These are phyloP conservation scores for Cocos nucifera DNA, from an alignment of 176 grass and related monocot genomes.

Conservation along the genomic window DNA sequence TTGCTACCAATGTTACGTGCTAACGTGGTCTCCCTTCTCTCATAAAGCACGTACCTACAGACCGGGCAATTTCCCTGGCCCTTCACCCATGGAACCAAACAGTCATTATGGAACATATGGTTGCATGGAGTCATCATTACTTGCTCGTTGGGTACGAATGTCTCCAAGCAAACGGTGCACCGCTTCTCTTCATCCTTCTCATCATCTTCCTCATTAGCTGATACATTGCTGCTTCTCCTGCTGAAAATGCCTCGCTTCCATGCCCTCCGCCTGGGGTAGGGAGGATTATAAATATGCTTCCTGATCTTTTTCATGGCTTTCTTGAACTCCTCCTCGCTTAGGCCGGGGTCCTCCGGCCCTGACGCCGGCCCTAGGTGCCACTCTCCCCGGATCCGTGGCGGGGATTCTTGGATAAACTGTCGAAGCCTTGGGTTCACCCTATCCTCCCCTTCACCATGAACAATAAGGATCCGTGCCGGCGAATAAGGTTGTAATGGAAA, in stretches of 20 bases:
- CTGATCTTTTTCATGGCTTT: slow-evolving; percentile 31
- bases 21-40: slow-evolving; percentile 19
- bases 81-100: slow-evolving; percentile 60
- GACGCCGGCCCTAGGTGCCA: slow-evolving; percentile 19
- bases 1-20: not conserved
- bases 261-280: slow-evolving; percentile 15
- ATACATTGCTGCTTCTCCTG: not conserved
- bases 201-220: not conserved
- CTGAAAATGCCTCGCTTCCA: slow-evolving; percentile 32
- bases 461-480: slow-evolving; percentile 18
- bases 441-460: not conserved
- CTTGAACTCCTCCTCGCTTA: slow-evolving; percentile 38
- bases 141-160: not conserved
- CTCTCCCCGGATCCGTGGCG: slow-evolving; percentile 33
- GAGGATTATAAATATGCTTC: slow-evolving; percentile 21
- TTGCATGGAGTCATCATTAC: slow-evolving; percentile 51
- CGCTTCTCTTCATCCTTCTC: slow-evolving; percentile 18
- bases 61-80: slow-evolving; percentile 43
- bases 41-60: slow-evolving; percentile 29
- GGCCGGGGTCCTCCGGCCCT: slow-evolving; percentile 14
- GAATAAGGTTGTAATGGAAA: slow-evolving; percentile 34
- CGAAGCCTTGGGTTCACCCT: slow-evolving; percentile 25
- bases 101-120: slow-evolving; percentile 58
- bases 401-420: slow-evolving; percentile 32
- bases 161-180: slow-evolving; percentile 37